phyloP scores from a whole-genome alignment of 495 filamentous ascomycete genomes.

The Penicillium tannophilum region DNA sequence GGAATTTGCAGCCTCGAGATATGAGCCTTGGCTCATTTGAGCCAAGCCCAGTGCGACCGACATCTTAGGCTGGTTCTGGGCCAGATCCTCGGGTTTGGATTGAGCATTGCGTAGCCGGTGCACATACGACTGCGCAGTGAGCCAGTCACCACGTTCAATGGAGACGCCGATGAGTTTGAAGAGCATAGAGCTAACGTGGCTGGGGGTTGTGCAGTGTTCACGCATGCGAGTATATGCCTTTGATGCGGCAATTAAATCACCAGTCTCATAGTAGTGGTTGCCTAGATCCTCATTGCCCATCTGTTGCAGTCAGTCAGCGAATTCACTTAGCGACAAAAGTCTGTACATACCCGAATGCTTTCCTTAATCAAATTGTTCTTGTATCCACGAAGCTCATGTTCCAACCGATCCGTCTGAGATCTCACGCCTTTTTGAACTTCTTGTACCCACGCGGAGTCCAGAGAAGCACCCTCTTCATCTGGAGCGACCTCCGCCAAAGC shows the following conservation, averaged over 20 bases:
- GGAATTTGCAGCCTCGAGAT: conserved; percentile 68
- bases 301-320: conserved; percentile 38
- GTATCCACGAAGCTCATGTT: conserved; percentile 84
- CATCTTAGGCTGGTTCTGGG: conserved; percentile 65
- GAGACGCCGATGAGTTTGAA: conserved; percentile 67
- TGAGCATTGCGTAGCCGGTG: conserved; percentile 62
- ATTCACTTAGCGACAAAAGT: not conserved
- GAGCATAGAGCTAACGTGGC: conserved; percentile 71
- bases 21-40: conserved; percentile 64
- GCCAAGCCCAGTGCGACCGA: conserved; percentile 69
- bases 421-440: conserved; percentile 62
- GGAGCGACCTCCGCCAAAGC: conserved; percentile 63
- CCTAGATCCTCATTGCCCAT: conserved; percentile 80
- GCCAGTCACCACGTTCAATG: conserved; percentile 69
- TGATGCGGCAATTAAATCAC: conserved; percentile 60
- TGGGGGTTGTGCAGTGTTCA: conserved; percentile 69
- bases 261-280: conserved; percentile 65
- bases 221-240: conserved; percentile 75
- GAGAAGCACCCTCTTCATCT: conserved; percentile 63
- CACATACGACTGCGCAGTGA: conserved; percentile 65
- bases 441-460: conserved; percentile 73
- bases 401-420: conserved; percentile 68
- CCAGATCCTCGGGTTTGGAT: conserved; percentile 62
- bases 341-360: conserved; percentile 78
- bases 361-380: conserved; percentile 98